Conservation (phyloP, 345 rosid genomes). For the Brassica cretica region DNA sequence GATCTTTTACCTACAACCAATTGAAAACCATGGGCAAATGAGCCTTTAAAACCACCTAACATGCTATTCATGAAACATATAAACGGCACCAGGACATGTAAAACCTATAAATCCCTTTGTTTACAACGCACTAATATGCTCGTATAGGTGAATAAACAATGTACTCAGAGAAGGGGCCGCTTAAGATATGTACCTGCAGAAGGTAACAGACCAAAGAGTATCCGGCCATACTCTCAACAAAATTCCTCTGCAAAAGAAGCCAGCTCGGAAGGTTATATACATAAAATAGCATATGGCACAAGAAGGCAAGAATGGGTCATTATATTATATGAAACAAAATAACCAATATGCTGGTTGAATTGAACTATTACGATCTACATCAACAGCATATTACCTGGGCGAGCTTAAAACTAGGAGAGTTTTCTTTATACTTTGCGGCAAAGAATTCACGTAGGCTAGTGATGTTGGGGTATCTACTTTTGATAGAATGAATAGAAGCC, state of each 20-base stretch:
- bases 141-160: neutral
- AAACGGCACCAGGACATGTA: neutral
- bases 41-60: neutral
- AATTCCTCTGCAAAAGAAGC: constrained; percentile 76
- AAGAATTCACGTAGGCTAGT: constrained; percentile 86
- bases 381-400: constrained; percentile 71
- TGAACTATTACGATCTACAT: constrained; percentile 9
- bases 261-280: neutral
- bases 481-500: constrained; percentile 98
- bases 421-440: constrained; percentile 78
- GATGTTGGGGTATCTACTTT: constrained; percentile 87
- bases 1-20: constrained; percentile 70
- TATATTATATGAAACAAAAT: constrained; percentile 6
- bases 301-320: neutral
- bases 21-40: neutral
- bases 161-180: neutral
- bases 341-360: constrained; percentile 11
- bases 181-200: constrained; percentile 57
- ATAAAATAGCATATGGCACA: neutral
- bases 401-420: constrained; percentile 86
- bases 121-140: neutral
- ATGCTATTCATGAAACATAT: neutral
- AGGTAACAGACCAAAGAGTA: constrained; percentile 97
- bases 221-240: constrained; percentile 99
- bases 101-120: neutral